A percentile compares a stretch with the other conserved stretches of the same genome.
Conservation (phyloP, 1,284 basidiomycete genomes). For the Puccinia novopanici region DNA sequence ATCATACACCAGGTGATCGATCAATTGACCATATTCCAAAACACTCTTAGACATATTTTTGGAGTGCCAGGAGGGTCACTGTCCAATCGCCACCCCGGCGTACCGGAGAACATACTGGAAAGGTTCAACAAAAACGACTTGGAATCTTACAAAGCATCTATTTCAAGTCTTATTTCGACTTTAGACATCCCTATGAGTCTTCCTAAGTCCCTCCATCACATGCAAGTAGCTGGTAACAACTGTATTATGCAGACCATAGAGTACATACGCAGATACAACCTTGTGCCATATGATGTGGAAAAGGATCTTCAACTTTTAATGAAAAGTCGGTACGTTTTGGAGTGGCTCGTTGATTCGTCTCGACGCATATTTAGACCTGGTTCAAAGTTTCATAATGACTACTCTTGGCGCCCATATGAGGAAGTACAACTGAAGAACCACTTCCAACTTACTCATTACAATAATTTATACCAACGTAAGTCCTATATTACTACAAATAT, state of each 20-base stretch:
- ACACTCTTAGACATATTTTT: background rate
- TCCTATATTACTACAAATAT: background rate
- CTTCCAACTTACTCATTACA: background rate
- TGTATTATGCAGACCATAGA: constrained; percentile 3
- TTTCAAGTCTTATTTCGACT: background rate
- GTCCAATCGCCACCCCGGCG: background rate
- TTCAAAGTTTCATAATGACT: constrained; percentile 9
- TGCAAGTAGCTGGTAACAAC: background rate
- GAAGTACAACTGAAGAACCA: constrained; percentile 9
- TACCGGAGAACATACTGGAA: background rate
- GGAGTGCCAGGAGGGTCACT: background rate
- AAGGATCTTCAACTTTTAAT: background rate
- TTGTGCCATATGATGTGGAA: background rate
- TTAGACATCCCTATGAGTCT: background rate
- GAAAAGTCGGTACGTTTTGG: background rate
- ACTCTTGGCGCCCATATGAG: background rate
- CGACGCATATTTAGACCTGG: background rate
- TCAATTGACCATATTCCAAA: background rate
- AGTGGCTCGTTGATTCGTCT: background rate
- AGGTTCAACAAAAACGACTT: background rate
- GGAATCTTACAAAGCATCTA: background rate
- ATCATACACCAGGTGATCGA: background rate
- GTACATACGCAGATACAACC: background rate
- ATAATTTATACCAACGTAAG: background rate
- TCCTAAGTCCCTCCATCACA: background rate